phyloP scores from a whole-genome alignment of 495 filamentous ascomycete genomes.

The Penicillium verhagenii region DNA sequence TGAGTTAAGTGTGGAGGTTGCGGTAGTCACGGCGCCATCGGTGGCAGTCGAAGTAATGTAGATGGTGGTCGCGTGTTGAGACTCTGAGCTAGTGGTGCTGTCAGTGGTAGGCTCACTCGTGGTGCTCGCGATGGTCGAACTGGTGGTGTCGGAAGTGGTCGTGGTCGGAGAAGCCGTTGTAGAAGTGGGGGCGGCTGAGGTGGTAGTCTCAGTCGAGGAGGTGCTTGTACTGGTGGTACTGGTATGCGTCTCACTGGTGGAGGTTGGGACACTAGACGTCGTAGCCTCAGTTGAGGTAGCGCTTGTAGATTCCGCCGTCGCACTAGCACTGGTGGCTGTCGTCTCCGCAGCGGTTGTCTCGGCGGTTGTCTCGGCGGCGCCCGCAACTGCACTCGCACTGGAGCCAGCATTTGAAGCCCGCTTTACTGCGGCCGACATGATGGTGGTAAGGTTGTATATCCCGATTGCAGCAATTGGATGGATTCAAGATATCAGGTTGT shows the following conservation, averaged over 20 bases:
- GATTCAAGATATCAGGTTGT: neutral
- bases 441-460: neutral
- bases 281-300: neutral
- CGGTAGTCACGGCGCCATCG: constrained; percentile 10
- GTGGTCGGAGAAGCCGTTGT: constrained; percentile 20
- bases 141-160: constrained; percentile 5
- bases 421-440: neutral
- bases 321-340: constrained; percentile 2
- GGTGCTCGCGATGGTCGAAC: constrained; percentile 17
- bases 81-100: neutral
- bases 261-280: constrained; percentile 7
- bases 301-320: neutral
- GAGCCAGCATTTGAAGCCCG: neutral
- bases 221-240: constrained; percentile 10
- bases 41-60: constrained; percentile 30
- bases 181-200: constrained; percentile 12
- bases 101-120: constrained; percentile 11
- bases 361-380: neutral
- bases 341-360: neutral
- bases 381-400: neutral
- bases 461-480: neutral
- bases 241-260: constrained; percentile 18
- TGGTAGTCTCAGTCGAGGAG: constrained; percentile 25
- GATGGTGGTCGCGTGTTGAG: constrained; percentile 15
- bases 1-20: constrained; percentile 16